Base-by-base conservation (phyloP, 1,284 basidiomycete genomes). In the Tilletia caries region DNA sequence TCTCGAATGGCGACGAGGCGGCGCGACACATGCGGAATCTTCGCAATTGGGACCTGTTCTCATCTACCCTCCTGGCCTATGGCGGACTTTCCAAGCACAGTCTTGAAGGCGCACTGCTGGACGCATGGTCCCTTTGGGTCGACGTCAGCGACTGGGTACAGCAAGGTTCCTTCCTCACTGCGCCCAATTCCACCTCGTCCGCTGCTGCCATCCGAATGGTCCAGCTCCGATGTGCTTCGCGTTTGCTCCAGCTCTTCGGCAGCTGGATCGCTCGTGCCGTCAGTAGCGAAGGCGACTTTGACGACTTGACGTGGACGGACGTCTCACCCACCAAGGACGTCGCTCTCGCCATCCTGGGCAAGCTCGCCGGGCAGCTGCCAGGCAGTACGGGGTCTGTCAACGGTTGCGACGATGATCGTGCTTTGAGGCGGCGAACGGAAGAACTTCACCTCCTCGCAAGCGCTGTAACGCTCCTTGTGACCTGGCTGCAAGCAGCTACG, bases 121-220 rank as follows among this genome's bases (percentile, higher is more conserved):
- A 54, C 25, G 52, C 52, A n/a, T 54, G 52, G 52, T 54, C 52
- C 52, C 52, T 54, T 29, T 54, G 52, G 52, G n/a, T 54, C 3
- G 52, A 54, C 52, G 29, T 54, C 12, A 54, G 52, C 25, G 23
- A 23, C 25, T 54, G 52, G 52, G 27, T 29, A 18, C 52, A 54
- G 27, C 12, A 23, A 29, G 52, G n/a, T 3, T 27, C 58, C 2
- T 62, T 62, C 15, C 32, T 18, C 29, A n/a, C 3, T 12, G 20
- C 5, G 23, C 27, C 25, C n/a, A 25, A n/a, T 5, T 29, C 58
- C 15, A 33, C 32, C 12, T 37, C 58, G 12, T 20, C 58, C 13
- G 3, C 27, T 18, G n/a, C 1, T 29, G 32, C 58, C 29, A 34
- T 37, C 20, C 58, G 20, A 29, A 33, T 20, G 29, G 3, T 62